A percentile compares a stretch with the other conserved stretches of the same genome.
Evolutionary conservation across 2,329 filamentous ascomycete species (phyloP).

Genomic region (Cytospora schulzeri): DNA sequence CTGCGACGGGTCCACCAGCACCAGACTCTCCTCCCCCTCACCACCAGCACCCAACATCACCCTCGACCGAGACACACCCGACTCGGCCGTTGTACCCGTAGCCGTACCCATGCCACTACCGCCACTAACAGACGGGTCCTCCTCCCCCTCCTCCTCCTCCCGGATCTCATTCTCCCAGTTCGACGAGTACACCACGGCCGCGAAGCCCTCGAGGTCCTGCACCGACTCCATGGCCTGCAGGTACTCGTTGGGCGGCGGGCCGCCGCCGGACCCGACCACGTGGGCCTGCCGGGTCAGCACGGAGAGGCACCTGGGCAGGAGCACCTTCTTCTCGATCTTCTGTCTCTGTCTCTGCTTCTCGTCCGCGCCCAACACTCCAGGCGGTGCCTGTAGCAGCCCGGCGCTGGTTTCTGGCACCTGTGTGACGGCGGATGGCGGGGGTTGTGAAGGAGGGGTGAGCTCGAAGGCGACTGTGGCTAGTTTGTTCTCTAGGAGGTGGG

Average conservation of each 20-base stretch:
- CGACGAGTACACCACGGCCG: conserved; percentile 83
- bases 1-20: conserved; percentile 51
- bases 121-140: conserved; percentile 30
- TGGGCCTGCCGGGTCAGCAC: conserved; percentile 91
- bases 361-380: too few species aligned
- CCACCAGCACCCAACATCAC: conserved; percentile 32
- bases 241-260: conserved; percentile 67
- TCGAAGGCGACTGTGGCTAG: conserved; percentile 80
- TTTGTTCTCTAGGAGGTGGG: conserved; percentile 79
- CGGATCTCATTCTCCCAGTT: conserved; percentile 74
- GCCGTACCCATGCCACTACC: background rate
- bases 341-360: too few species aligned
- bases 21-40: conserved; percentile 54
- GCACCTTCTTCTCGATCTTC: conserved; percentile 49
- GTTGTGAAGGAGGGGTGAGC: conserved; percentile 42
- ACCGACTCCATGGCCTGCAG: conserved; percentile 75
- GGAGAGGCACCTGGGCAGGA: conserved; percentile 84
- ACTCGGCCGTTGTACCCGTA: conserved; percentile 5
- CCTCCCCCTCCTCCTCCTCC: conserved; percentile 47
- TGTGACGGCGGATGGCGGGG: conserved; percentile 26
- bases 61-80: conserved; percentile 31
- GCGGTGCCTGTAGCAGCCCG: too few species aligned
- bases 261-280: conserved; percentile 80
- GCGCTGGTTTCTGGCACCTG: too few species aligned
- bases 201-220: conserved; percentile 77